Evolutionary conservation across 768 basidiomycete genomes (phyloP), one percentile per base, ranked within the genome.

Genomic region (Russula sp.): DNA sequence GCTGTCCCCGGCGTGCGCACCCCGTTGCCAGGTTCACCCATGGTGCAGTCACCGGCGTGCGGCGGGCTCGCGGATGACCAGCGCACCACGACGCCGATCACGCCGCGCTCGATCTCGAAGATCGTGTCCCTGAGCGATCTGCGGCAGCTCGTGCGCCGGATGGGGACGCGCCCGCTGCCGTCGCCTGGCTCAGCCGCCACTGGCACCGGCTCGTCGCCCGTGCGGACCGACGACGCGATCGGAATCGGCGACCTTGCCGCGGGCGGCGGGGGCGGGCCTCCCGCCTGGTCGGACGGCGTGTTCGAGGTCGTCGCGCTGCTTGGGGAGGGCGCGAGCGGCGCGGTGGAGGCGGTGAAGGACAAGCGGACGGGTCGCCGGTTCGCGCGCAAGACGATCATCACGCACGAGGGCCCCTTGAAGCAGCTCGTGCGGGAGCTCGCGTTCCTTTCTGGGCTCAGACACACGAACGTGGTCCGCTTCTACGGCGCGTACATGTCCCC

Each of bases 241-340:
- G 42, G 37, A 52, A 59, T 4, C 27, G 51, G 22, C 20, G 27
- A 40, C 22, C n/a, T 10, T 13, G 35, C 20, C 8, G 54, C 39
- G 2, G 54, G 4, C 6, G 53, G n/a, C 3, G 32, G 34, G 13
- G 39, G 39, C 44, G 22, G 35, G 37, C 42, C 11, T n/a, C 32
- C 20, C 6, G 39, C 31, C 42, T 89, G 81, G 78, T 79, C 82
- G 1, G 88, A 90, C 70, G 80, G 79, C 54, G 74, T 83, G 60
- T 77, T 95, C 50, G 86, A 91, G 62, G 87, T 88, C 64, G 63
- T 91, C 5, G 74, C 77, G 10, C 80, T 88, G 55, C 76, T 97
- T 0, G 94, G 94, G 14, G 92, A 95, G 67, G 94, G 94, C 32
- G 90, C 91, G 59, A 91, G 93, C 31, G 94, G 94, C 32, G 91